A percentile compares a stretch with the other conserved stretches of the same genome.
phyloP scores from a whole-genome alignment of 1,284 basidiomycete species.

The Phylloboletellus chloephorus region DNA sequence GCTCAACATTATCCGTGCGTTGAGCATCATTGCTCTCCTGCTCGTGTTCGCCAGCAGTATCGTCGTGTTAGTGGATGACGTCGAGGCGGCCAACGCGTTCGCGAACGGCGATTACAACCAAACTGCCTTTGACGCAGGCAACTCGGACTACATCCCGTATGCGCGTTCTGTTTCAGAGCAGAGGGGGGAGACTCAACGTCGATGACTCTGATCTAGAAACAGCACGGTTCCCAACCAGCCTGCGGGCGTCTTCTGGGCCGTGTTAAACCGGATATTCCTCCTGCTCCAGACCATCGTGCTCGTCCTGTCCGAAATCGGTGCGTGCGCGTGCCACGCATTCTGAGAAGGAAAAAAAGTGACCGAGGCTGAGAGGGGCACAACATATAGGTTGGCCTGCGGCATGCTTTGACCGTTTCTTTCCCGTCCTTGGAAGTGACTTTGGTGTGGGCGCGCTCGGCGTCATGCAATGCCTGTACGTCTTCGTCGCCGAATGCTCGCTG shows the following conservation, averaged over 20 bases:
- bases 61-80: constrained; percentile 72
- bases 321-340: constrained; percentile 5
- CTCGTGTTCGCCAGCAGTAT: constrained; percentile 76
- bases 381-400: constrained; percentile 59
- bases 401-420: constrained; percentile 78
- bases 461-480: constrained; percentile 69
- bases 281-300: constrained; percentile 72
- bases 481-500: background rate
- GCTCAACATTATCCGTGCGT: constrained; percentile 69
- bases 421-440: constrained; percentile 79
- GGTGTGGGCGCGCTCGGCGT: constrained; percentile 79
- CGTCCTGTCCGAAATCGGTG: constrained; percentile 51
- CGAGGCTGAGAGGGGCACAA: constrained; percentile 19
- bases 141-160: constrained; percentile 74
- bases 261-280: constrained; percentile 77
- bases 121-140: constrained; percentile 28
- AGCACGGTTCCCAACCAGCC: constrained; percentile 83
- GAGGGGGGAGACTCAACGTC: background rate
- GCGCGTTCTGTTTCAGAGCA: constrained; percentile 22
- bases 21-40: constrained; percentile 74
- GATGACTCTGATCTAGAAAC: constrained; percentile 37
- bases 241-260: constrained; percentile 82
- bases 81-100: constrained; percentile 70
- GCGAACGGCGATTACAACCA: constrained; percentile 34
- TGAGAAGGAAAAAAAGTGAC: background rate